Percentiles rank a stretch among this genome's conserved stretches.
These are phyloP conservation scores for Trichothecium roseum DNA, from an alignment of 2,329 filamentous ascomycete genomes.

Conservation along the genomic window DNA sequence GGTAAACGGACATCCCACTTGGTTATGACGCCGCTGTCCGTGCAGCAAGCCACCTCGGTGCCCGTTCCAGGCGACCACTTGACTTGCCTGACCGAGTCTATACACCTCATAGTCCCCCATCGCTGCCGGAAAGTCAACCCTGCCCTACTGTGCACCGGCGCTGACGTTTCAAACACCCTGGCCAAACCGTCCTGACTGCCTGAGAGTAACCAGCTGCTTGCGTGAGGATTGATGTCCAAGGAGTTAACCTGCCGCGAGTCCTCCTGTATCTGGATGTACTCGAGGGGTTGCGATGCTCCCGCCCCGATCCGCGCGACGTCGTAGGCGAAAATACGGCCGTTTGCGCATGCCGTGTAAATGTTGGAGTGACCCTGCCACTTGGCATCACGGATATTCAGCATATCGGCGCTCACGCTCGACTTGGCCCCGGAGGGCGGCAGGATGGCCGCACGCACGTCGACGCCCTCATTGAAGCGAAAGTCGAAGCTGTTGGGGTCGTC, in stretches of 20 bases:
- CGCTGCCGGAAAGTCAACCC: constrained; percentile 38
- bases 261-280: constrained; percentile 47
- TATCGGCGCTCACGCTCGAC: constrained; percentile 34
- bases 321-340: constrained; percentile 55
- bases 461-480: constrained; percentile 40
- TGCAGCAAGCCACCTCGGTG: constrained; percentile 53
- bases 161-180: constrained; percentile 48
- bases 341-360: constrained; percentile 53
- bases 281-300: constrained; percentile 33
- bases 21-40: constrained; percentile 49
- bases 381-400: constrained; percentile 53
- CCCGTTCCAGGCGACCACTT: constrained; percentile 54
- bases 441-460: constrained; percentile 49
- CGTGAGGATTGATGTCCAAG: constrained; percentile 52
- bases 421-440: constrained; percentile 32
- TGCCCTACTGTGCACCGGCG: constrained; percentile 34
- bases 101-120: constrained; percentile 28
- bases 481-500: constrained; percentile 30
- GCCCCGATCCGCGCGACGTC: constrained; percentile 42
- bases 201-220: constrained; percentile 45
- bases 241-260: constrained; percentile 55
- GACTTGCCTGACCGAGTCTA: constrained; percentile 45
- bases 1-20: constrained; percentile 55
- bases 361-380: constrained; percentile 45
- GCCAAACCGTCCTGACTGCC: constrained; percentile 55